Conservation (phyloP, 257 asterid genomes). For the Petunia secreta region DNA sequence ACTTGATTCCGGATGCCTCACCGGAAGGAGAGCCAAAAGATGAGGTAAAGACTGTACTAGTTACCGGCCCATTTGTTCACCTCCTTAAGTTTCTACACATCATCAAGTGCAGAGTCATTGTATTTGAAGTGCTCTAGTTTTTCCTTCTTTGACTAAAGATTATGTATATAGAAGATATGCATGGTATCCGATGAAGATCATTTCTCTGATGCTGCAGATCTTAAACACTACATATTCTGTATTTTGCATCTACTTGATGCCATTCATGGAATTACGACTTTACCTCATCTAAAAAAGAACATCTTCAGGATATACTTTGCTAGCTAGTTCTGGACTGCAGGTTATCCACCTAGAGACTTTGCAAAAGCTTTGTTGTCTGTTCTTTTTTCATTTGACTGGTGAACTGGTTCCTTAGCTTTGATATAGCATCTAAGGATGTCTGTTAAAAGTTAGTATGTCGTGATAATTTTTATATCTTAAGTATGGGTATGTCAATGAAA, state of each 20-base stretch:
- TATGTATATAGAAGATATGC: conserved; percentile 15
- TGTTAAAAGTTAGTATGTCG: background rate
- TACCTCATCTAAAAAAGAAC: too few relatives aligned
- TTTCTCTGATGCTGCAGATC: conserved; percentile 1
- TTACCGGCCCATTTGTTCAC: background rate
- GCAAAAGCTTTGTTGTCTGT: conserved; percentile 15
- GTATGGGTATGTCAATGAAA: background rate
- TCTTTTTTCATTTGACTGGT: background rate
- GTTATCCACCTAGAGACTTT: background rate
- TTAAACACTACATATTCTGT: background rate
- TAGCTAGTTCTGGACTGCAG: background rate
- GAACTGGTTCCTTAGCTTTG: background rate
- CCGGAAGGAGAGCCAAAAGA: conserved; percentile 97
- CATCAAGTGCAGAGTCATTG: background rate
- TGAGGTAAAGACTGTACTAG: conserved; percentile 54
- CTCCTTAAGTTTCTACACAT: background rate
- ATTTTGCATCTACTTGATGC: too few relatives aligned
- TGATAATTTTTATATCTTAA: background rate
- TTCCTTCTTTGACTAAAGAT: conserved; percentile 3
- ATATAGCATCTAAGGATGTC: background rate
- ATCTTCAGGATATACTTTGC: background rate
- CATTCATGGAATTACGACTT: too few relatives aligned
- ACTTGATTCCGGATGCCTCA: conserved; percentile 84
- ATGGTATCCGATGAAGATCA: background rate
- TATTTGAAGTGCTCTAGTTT: conserved; percentile 10